These are phyloP conservation scores for Ensete glaucum DNA, from an alignment of 176 grass and related monocot genomes.

Conservation along the genomic window DNA sequence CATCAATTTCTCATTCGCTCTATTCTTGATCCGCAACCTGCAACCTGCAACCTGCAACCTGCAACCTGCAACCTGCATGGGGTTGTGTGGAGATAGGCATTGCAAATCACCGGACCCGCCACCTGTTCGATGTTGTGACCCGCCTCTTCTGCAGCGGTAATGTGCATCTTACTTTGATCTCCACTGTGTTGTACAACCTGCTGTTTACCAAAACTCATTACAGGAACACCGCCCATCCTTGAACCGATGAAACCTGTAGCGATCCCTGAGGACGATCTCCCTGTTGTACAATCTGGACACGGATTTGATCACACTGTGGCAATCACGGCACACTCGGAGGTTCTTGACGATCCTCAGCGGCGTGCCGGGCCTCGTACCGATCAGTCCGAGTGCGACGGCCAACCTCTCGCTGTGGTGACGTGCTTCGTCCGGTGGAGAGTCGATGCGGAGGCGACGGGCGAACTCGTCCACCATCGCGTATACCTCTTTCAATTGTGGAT, in stretches of 20 bases:
- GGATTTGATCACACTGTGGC: background rate
- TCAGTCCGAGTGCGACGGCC: conserved; percentile 9
- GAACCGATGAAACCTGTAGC: conserved; percentile 8
- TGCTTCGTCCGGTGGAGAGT: background rate
- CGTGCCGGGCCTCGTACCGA: background rate
- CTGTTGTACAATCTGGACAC: conserved; percentile 3
- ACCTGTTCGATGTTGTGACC: too few species aligned
- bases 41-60: too few species aligned
- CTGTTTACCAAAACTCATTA: conserved; percentile 8
- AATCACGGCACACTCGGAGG: conserved; percentile 1
- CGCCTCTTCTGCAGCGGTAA: too few species aligned
- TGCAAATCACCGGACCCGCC: too few species aligned
- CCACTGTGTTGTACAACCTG: too few species aligned
- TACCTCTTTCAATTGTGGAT: background rate
- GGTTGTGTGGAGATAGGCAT: too few species aligned
- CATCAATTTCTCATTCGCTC: too few species aligned
- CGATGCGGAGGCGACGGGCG: background rate
- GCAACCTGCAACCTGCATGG: too few species aligned
- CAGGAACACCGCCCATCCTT: conserved; percentile 2
- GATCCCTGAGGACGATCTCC: conserved; percentile 8
- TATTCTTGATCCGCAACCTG: too few species aligned
- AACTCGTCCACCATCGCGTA: conserved; percentile 3
- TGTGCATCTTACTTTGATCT: too few species aligned
- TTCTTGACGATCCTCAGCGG: conserved; percentile 6
- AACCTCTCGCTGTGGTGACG: conserved; percentile 10